These are phyloP conservation scores for Polygonum maritimum DNA, from an alignment of 148 eudicot genomes.

Conservation along the genomic window DNA sequence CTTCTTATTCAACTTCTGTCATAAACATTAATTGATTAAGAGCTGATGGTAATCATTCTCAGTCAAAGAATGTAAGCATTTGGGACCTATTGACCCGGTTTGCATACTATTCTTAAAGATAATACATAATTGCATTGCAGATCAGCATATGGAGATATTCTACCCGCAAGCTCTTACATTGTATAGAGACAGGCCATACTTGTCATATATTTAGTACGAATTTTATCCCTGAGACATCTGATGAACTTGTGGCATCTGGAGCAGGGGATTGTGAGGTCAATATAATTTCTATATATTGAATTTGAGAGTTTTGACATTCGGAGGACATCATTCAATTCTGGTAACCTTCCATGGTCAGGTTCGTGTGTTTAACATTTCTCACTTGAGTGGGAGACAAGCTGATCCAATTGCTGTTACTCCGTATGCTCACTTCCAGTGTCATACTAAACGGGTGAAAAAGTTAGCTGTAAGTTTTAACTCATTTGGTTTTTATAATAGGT, in stretches of 20 bases:
- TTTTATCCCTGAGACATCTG: conserved; percentile 90
- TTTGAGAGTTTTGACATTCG: not conserved
- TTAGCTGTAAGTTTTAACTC: conserved; percentile 53
- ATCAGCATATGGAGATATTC: conserved; percentile 78
- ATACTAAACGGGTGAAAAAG: conserved; percentile 88
- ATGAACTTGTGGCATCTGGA: conserved; percentile 85
- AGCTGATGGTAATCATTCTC: not conserved
- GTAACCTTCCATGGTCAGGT: conserved; percentile 31
- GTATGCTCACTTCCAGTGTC: conserved; percentile 76
- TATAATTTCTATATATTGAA: not conserved
- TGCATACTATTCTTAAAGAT: not conserved
- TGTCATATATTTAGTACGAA: conserved; percentile 86
- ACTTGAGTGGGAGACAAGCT: conserved; percentile 38
- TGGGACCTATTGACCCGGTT: not conserved
- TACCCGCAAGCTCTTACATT: conserved; percentile 58
- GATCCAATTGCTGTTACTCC: conserved; percentile 51
- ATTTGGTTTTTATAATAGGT: not conserved
- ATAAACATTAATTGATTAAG: not conserved
- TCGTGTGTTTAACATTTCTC: conserved; percentile 67
- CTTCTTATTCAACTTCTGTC: not conserved
- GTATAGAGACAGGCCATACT: conserved; percentile 79
- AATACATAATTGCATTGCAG: conserved; percentile 22
- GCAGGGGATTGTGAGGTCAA: conserved; percentile 95
- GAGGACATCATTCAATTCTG: not conserved
- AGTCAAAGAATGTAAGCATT: not conserved